Evolutionary conservation across 192 early-diverging fungal species (phyloP).

Genomic region (Gaertneriomyces sp.): DNA sequence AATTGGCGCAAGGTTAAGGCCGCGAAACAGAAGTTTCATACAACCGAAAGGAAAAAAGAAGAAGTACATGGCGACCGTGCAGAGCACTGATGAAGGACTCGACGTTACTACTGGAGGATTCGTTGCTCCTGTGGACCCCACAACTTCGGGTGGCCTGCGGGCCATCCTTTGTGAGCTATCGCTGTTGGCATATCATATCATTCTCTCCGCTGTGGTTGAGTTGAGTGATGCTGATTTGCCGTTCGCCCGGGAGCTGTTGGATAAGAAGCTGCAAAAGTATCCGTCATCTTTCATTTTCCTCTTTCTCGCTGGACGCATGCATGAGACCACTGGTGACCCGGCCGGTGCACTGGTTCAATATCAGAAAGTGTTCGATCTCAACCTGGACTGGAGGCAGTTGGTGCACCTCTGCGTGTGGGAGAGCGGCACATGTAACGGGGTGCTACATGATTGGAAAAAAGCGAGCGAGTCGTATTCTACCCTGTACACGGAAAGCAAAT

Average conservation of each 20-base stretch:
- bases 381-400: constrained; percentile 70
- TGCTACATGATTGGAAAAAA: constrained; percentile 56
- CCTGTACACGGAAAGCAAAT: constrained; percentile 74
- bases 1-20: constrained; percentile 66
- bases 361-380: constrained; percentile 48
- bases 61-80: constrained; percentile 7
- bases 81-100: not conserved
- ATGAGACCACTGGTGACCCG: constrained; percentile 53
- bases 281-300: constrained; percentile 70
- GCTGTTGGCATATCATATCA: constrained; percentile 69
- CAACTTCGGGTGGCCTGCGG: constrained; percentile 56
- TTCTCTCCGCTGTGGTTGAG: constrained; percentile 66
- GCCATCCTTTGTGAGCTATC: constrained; percentile 75
- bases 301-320: constrained; percentile 64
- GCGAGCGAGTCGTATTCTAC: constrained; percentile 60
- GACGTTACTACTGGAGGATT: constrained; percentile 21
- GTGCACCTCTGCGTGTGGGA: constrained; percentile 84
- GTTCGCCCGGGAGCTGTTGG: constrained; percentile 59
- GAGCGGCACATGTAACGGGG: constrained; percentile 61
- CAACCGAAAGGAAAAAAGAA: constrained; percentile 12
- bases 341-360: constrained; percentile 63
- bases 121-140: constrained; percentile 27
- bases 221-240: constrained; percentile 64
- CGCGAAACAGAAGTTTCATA: not conserved
- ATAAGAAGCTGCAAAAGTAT: constrained; percentile 52